phyloP scores from a whole-genome alignment of 2,329 filamentous ascomycete species.

The Metarhizium brunneum region DNA sequence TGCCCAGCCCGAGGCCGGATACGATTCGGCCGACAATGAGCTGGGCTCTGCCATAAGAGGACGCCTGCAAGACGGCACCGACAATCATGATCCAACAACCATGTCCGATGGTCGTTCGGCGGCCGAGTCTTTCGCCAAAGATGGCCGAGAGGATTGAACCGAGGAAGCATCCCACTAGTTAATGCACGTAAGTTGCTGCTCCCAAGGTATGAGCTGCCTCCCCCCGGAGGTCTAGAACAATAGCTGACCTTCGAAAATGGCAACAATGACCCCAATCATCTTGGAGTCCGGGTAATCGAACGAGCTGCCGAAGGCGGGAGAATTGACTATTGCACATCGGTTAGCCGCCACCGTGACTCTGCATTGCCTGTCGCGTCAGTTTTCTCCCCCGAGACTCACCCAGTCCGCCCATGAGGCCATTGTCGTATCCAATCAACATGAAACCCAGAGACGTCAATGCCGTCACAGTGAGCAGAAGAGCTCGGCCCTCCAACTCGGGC shows the following conservation, averaged over 20 bases:
- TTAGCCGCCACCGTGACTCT: slow-evolving; percentile 9
- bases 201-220: neutral
- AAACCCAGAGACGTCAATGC: slow-evolving; percentile 36
- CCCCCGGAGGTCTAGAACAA: neutral
- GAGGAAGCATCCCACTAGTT: slow-evolving; percentile 19
- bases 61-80: slow-evolving; percentile 35
- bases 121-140: slow-evolving; percentile 33
- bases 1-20: slow-evolving; percentile 21
- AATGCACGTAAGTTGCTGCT: neutral
- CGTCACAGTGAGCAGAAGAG: slow-evolving; percentile 32
- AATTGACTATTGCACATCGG: slow-evolving; percentile 20
- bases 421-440: slow-evolving; percentile 38
- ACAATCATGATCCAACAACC: slow-evolving; percentile 34
- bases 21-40: slow-evolving; percentile 37
- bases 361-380: neutral
- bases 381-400: slow-evolving; percentile 7
- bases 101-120: slow-evolving; percentile 30
- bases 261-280: slow-evolving; percentile 36
- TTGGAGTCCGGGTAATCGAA: slow-evolving; percentile 29
- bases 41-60: slow-evolving; percentile 31
- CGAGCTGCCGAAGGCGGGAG: slow-evolving; percentile 27
- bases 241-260: slow-evolving; percentile 29
- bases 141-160: slow-evolving; percentile 12
- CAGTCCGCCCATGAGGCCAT: slow-evolving; percentile 33
- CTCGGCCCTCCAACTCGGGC: slow-evolving; percentile 16